Evolutionary conservation across 768 basidiomycete species (phyloP).

Genomic region (Chalciporus chontae): DNA sequence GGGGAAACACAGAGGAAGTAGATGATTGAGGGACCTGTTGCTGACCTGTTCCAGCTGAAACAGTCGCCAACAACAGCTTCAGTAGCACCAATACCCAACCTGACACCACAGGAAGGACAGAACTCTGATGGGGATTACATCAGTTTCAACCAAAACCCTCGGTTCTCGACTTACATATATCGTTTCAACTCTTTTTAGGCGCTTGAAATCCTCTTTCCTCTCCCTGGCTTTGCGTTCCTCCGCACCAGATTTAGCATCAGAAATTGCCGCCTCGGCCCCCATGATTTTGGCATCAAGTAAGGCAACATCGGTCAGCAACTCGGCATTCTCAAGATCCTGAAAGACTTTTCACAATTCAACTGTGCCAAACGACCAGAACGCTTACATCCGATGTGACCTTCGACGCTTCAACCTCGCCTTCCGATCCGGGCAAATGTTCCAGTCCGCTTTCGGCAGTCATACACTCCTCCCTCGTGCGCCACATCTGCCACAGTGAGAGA

Average conservation of each 20-base stretch:
- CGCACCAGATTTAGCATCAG: conserved; percentile 44
- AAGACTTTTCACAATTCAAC: not conserved
- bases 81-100: conserved; percentile 92
- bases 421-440: conserved; percentile 70
- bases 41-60: conserved; percentile 68
- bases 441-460: conserved; percentile 92
- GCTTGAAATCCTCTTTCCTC: conserved; percentile 75
- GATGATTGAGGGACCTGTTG: conserved; percentile 62
- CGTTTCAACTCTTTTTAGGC: conserved; percentile 85
- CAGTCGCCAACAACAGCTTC: conserved; percentile 89
- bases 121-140: conserved; percentile 41
- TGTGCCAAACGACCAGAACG: conserved; percentile 1
- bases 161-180: conserved; percentile 71
- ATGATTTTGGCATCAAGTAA: conserved; percentile 69
- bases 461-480: conserved; percentile 92
- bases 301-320: conserved; percentile 70
- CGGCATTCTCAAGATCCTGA: conserved; percentile 58
- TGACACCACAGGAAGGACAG: conserved; percentile 78
- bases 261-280: conserved; percentile 54
- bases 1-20: conserved; percentile 67
- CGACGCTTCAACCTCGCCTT: conserved; percentile 51
- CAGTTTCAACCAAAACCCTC: not conserved
- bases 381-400: conserved; percentile 43
- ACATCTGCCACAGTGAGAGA: conserved; percentile 88
- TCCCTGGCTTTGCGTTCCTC: conserved; percentile 65